Conservation (phyloP, 2,329 filamentous ascomycete species). For the Chrysosporium keratinophilum region DNA sequence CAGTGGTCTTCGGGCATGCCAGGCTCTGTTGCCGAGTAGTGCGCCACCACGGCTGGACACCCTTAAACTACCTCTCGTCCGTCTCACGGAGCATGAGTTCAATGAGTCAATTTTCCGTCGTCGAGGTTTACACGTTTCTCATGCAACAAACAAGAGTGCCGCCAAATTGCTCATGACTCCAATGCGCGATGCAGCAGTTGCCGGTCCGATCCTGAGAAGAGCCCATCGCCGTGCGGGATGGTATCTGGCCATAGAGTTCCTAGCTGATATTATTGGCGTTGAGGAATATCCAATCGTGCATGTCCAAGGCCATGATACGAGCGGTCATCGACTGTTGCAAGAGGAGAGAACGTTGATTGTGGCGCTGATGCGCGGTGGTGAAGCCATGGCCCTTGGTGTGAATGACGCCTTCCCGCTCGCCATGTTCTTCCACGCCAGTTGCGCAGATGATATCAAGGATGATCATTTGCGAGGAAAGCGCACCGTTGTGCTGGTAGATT, state of each 20-base stretch:
- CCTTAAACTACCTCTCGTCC: slow-evolving; percentile 34
- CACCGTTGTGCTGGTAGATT: slow-evolving; percentile 49
- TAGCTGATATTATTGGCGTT: slow-evolving; percentile 40
- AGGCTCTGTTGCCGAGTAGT: slow-evolving; percentile 39
- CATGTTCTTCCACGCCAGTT: slow-evolving; percentile 42
- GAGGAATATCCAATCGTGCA: slow-evolving; percentile 43
- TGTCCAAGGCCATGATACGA: slow-evolving; percentile 40
- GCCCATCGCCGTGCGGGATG: slow-evolving; percentile 42
- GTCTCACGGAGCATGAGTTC: slow-evolving; percentile 26
- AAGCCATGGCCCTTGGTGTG: slow-evolving; percentile 52
- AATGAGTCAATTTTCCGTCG: slow-evolving; percentile 20
- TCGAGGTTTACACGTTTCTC: slow-evolving; percentile 23
- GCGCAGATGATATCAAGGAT: slow-evolving; percentile 32
- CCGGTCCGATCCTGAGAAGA: slow-evolving; percentile 40
- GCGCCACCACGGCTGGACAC: slow-evolving; percentile 36
- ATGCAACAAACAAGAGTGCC: slow-evolving; percentile 39
- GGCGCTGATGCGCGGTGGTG: slow-evolving; percentile 53
- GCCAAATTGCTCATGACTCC: slow-evolving; percentile 45
- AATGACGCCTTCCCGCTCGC: slow-evolving; percentile 44
- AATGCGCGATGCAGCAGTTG: slow-evolving; percentile 42
- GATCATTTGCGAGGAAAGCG: slow-evolving; percentile 33
- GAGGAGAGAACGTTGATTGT: slow-evolving; percentile 47
- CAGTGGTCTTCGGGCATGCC: slow-evolving; percentile 34
- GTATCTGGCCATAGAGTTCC: slow-evolving; percentile 44
- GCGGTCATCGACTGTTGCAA: slow-evolving; percentile 39